Conservation (phyloP, 805 yeast species). For the Hanseniaspora pseudoguilliermondii region DNA sequence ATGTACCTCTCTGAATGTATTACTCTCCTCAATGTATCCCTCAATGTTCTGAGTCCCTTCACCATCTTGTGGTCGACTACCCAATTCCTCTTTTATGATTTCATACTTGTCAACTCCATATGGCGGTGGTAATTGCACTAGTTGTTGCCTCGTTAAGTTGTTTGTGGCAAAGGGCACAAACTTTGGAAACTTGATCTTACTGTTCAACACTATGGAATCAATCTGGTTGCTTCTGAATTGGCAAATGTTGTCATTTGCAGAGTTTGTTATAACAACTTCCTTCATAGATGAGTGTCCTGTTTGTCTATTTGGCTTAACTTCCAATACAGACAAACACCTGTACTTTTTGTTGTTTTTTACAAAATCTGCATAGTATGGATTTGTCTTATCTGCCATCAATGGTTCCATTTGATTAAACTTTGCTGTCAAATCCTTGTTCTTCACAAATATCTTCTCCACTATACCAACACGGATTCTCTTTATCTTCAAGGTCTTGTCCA, state of each 20-base stretch:
- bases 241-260: slow-evolving; percentile 49
- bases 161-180: slow-evolving; percentile 14
- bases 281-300: slow-evolving; percentile 38
- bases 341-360: slow-evolving; percentile 31
- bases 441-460: slow-evolving; percentile 52
- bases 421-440: slow-evolving; percentile 40
- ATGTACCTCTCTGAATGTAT: background rate
- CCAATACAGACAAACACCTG: slow-evolving; percentile 46
- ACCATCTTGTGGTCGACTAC: background rate
- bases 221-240: slow-evolving; percentile 34
- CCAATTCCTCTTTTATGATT: background rate
- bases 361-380: slow-evolving; percentile 26
- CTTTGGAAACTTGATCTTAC: slow-evolving; percentile 24
- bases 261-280: slow-evolving; percentile 41
- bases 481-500: slow-evolving; percentile 46
- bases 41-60: background rate
- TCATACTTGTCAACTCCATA: slow-evolving; percentile 25
- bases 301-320: slow-evolving; percentile 45
- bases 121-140: slow-evolving; percentile 22
- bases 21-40: slow-evolving; percentile 2
- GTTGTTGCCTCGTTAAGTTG: background rate
- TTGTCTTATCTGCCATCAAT: slow-evolving; percentile 23
- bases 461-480: slow-evolving; percentile 56
- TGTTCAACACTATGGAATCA: slow-evolving; percentile 22
- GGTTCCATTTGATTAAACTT: slow-evolving; percentile 42